A percentile compares a stretch with the other conserved stretches of the same genome.
phyloP scores from a whole-genome alignment of 1,284 basidiomycete genomes.

The Ganoderma lucidum region DNA sequence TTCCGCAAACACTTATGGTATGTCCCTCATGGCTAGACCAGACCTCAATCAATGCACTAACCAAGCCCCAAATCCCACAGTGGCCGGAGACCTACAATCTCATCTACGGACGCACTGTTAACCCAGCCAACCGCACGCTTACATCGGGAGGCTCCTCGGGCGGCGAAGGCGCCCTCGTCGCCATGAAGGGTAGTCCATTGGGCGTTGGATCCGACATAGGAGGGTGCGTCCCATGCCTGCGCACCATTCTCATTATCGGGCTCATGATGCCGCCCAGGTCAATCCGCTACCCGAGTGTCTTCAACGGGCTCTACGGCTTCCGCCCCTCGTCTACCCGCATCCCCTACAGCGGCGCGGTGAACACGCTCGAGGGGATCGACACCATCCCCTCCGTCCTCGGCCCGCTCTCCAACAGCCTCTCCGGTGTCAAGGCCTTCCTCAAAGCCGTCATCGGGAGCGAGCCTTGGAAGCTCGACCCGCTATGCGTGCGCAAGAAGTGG shows the following conservation, averaged over 20 bases:
- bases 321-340: slow-evolving; percentile 60
- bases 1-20: slow-evolving; percentile 76
- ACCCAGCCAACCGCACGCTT: slow-evolving; percentile 59
- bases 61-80: slow-evolving; percentile 26
- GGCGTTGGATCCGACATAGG: slow-evolving; percentile 81
- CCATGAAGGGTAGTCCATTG: slow-evolving; percentile 67
- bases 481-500: slow-evolving; percentile 35
- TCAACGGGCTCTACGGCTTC: slow-evolving; percentile 84
- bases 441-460: slow-evolving; percentile 28
- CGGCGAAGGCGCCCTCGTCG: slow-evolving; percentile 65
- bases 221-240: slow-evolving; percentile 49
- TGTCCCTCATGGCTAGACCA: not conserved
- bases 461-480: slow-evolving; percentile 36
- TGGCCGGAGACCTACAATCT: slow-evolving; percentile 51
- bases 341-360: slow-evolving; percentile 33
- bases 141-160: slow-evolving; percentile 63
- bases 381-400: slow-evolving; percentile 30
- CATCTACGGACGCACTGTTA: slow-evolving; percentile 58
- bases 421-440: slow-evolving; percentile 34
- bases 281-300: slow-evolving; percentile 78
- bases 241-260: slow-evolving; percentile 43
- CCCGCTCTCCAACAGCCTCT: slow-evolving; percentile 33
- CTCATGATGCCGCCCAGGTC: slow-evolving; percentile 49
- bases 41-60: not conserved
- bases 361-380: slow-evolving; percentile 36